A percentile compares a stretch with the other conserved stretches of the same genome.
Conservation (phyloP, 2,329 filamentous ascomycete species). For the Colletotrichum lini region DNA sequence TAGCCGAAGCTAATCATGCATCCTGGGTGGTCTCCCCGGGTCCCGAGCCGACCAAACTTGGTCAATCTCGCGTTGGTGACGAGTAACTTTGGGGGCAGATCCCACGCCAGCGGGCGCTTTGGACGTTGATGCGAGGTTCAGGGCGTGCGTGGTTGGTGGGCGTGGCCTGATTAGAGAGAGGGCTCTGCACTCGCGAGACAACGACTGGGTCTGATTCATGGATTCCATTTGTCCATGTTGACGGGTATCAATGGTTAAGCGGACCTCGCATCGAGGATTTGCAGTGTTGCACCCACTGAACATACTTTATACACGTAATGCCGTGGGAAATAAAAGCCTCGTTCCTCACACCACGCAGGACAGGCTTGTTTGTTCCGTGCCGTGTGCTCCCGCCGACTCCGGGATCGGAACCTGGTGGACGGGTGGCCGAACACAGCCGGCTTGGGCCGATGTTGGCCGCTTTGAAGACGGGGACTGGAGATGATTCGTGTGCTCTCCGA, state of each 20-base stretch:
- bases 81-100: neutral
- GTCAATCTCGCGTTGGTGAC: constrained; percentile 15
- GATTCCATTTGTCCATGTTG: neutral
- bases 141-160: no score
- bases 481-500: no score
- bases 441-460: constrained; percentile 34
- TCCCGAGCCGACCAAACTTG: neutral
- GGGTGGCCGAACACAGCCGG: neutral
- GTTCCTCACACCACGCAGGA: neutral
- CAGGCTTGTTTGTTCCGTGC: constrained; percentile 1
- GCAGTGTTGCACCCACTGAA: constrained; percentile 6
- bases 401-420: constrained; percentile 21
- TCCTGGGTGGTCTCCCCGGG: constrained; percentile 8
- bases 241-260: neutral
- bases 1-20: constrained; percentile 35
- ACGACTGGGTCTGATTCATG: neutral
- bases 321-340: neutral
- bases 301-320: neutral
- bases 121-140: neutral
- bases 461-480: neutral
- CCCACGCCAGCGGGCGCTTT: neutral
- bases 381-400: neutral
- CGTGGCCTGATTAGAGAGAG: neutral
- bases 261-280: no score
- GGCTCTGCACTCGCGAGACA: no score